phyloP scores from a whole-genome alignment of 306 rosid species.

The barrel medic (Medicago truncatula) region MtrunA17r5.0-ANR NC_053048.1:47248001-47248500 shows the following conservation, averaged over 20 bases:
- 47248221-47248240: neutral
- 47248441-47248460: too few relatives aligned
- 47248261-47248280: neutral
- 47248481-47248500: too few relatives aligned
- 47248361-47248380: too few relatives aligned
- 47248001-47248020: constrained; percentile 84
- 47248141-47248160: neutral
- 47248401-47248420: too few relatives aligned
- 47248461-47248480: too few relatives aligned
- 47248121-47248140: constrained; percentile 45
- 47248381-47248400: too few relatives aligned
- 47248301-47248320: neutral
- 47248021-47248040: constrained; percentile 71
- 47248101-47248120: constrained; percentile 32
- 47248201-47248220: too few relatives aligned
- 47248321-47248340: too few relatives aligned
- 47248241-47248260: neutral
- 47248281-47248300: neutral
- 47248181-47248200: neutral
- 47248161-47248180: neutral
- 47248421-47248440: too few relatives aligned
- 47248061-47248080: constrained; percentile 33
- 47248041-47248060: constrained; percentile 82
- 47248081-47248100: constrained; percentile 28
- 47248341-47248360: too few relatives aligned